A percentile compares a stretch with the other conserved stretches of the same genome.
phyloP scores from a whole-genome alignment of 495 filamentous ascomycete species.

The Pyrenula aspistea region DNA sequence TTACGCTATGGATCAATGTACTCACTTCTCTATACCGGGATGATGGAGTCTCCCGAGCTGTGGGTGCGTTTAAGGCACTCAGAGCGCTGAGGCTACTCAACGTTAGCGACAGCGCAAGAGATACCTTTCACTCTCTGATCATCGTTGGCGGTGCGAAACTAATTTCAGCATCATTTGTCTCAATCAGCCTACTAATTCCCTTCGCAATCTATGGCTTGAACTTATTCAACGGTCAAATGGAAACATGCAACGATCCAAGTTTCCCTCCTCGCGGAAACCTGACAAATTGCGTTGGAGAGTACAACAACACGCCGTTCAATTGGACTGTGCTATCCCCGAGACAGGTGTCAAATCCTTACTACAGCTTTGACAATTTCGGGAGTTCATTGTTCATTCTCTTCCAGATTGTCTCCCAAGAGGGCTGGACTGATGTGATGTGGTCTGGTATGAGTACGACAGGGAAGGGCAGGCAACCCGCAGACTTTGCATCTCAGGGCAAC shows the following conservation, averaged over 20 bases:
- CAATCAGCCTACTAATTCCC: slow-evolving; percentile 84
- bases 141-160: slow-evolving; percentile 90
- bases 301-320: slow-evolving; percentile 55
- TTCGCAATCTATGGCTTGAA: slow-evolving; percentile 95
- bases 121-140: slow-evolving; percentile 94
- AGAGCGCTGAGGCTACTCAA: slow-evolving; percentile 85
- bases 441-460: slow-evolving; percentile 74
- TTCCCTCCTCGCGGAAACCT: slow-evolving; percentile 31
- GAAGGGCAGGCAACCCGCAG: slow-evolving; percentile 53
- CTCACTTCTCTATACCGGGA: slow-evolving; percentile 64
- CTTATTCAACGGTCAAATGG: slow-evolving; percentile 75
- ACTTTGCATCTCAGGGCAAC: slow-evolving; percentile 63
- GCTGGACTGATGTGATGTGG: slow-evolving; percentile 88
- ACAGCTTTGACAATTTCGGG: slow-evolving; percentile 90
- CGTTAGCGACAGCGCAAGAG: slow-evolving; percentile 87
- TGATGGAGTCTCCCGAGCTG: slow-evolving; percentile 71
- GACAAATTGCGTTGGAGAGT: slow-evolving; percentile 67
- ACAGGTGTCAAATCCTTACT: slow-evolving; percentile 67
- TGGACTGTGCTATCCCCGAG: slow-evolving; percentile 81
- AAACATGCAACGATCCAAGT: slow-evolving; percentile 63
- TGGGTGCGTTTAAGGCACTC: slow-evolving; percentile 97
- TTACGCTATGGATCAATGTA: slow-evolving; percentile 96
- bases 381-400: slow-evolving; percentile 91
- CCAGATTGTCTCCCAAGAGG: slow-evolving; percentile 97
- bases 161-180: slow-evolving; percentile 78